These are phyloP conservation scores for Neoascochyta sp. DNA, from an alignment of 2,329 filamentous ascomycete species.

Conservation along the genomic window DNA sequence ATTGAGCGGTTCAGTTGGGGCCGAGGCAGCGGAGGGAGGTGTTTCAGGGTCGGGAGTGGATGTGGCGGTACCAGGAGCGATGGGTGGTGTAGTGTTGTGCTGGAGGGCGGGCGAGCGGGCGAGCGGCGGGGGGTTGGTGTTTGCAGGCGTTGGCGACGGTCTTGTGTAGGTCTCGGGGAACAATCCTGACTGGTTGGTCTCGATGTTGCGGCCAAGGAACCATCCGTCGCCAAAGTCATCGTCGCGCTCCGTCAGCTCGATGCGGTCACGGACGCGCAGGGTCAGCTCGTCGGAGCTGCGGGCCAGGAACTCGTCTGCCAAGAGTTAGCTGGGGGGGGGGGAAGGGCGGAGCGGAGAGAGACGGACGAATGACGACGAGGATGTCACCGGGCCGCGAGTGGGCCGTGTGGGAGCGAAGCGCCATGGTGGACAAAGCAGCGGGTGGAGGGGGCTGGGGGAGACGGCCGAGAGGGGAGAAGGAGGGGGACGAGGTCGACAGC, in stretches of 20 bases:
- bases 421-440: conserved; percentile 27
- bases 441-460: conserved; percentile 3
- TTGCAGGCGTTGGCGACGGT: conserved; percentile 49
- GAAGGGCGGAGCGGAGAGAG: conserved; percentile 1
- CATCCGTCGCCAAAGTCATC: conserved; percentile 87
- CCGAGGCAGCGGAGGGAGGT: conserved; percentile 14
- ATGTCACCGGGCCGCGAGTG: conserved; percentile 62
- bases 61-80: conserved; percentile 14
- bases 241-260: conserved; percentile 79
- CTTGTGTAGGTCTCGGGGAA: conserved; percentile 75
- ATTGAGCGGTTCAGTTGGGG: conserved; percentile 29
- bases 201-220: conserved; percentile 73
- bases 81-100: conserved; percentile 11
- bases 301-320: conserved; percentile 81
- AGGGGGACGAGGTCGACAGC: conserved; percentile 2
- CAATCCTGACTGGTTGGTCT: conserved; percentile 70
- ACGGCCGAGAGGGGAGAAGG: conserved; percentile 3
- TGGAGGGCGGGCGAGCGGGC: conserved; percentile 29
- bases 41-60: conserved; percentile 20
- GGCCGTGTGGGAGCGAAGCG: conserved; percentile 39
- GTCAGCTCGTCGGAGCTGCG: conserved; percentile 91
- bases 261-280: conserved; percentile 76
- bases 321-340: conserved; percentile 1
- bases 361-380: conserved; percentile 69
- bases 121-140: conserved; percentile 24